Evolutionary conservation across 225 moss, liverwort and hornwort species (phyloP).

Genomic region (Rhytidiadelphus loreus): DNA sequence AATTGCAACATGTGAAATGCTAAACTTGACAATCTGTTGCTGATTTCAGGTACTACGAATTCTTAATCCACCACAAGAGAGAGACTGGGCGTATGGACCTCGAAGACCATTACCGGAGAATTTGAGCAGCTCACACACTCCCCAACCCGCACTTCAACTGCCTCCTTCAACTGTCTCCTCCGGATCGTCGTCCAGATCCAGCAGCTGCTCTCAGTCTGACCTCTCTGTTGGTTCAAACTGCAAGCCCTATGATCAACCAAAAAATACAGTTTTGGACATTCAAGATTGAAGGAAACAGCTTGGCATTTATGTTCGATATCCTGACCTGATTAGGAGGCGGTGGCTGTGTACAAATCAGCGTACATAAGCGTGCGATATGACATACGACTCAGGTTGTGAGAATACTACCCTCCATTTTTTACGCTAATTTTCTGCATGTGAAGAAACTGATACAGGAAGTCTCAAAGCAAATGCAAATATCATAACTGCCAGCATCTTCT

Average conservation of each 20-base stretch:
- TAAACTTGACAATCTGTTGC: not conserved
- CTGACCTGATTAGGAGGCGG: not conserved
- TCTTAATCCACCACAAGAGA: constrained; percentile 22
- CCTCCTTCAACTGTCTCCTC: not conserved
- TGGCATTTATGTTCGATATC: not conserved
- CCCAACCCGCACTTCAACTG: not conserved
- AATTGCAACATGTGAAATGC: not conserved
- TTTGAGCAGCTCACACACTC: not conserved
- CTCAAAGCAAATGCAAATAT: not conserved
- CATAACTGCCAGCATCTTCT: not conserved
- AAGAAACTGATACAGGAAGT: not conserved
- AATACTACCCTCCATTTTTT: not conserved
- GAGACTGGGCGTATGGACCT: constrained; percentile 9
- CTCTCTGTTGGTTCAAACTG: not conserved
- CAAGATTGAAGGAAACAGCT: not conserved
- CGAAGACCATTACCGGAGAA: not conserved
- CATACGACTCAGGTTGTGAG: not conserved
- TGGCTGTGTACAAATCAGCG: not conserved
- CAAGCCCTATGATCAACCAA: not conserved
- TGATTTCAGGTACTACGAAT: constrained; percentile 27
- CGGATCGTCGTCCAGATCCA: constrained; percentile 18
- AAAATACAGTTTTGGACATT: not conserved
- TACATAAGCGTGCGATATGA: not conserved
- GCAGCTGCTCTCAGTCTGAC: constrained; percentile 28
- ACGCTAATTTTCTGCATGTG: not conserved